These are phyloP conservation scores for Solanum boliviense DNA, from an alignment of 257 asterid genomes.

Conservation along the genomic window DNA sequence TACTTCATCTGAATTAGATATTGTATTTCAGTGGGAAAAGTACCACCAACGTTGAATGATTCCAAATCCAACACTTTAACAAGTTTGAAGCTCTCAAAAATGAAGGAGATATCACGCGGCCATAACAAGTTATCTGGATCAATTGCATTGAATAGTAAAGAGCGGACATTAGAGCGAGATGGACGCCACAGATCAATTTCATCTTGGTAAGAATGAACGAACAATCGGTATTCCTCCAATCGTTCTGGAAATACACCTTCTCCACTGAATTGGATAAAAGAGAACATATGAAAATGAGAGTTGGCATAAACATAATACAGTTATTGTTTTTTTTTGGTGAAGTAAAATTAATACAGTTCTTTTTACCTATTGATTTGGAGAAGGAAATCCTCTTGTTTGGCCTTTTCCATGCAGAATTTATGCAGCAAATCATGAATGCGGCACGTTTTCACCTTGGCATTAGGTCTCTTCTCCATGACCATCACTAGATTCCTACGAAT, in stretches of 20 bases:
- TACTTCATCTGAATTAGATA: conserved; percentile 2
- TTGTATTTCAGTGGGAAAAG: not conserved
- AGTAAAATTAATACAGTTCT: not conserved
- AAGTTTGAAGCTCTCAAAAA: not conserved
- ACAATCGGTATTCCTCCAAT: not conserved
- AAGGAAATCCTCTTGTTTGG: conserved; percentile 4
- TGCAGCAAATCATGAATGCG: conserved; percentile 2
- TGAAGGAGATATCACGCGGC: not conserved
- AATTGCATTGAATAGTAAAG: not conserved
- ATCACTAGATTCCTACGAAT: conserved; percentile 7
- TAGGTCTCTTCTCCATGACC: not conserved
- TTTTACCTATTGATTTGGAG: not conserved
- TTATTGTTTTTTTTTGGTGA: not conserved
- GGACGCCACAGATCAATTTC: not conserved
- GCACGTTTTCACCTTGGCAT: not conserved
- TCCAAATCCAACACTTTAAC: conserved; percentile 4
- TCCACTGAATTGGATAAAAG: not conserved
- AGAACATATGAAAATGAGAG: not conserved
- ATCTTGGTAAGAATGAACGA: not conserved
- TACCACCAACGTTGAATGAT: not conserved
- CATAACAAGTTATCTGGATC: not conserved
- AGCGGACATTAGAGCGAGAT: not conserved
- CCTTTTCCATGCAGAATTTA: not conserved
- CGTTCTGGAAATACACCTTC: not conserved
- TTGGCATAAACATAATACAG: not conserved